Evolutionary conservation across 345 rosid species (phyloP).

Genomic region (Boechera divaricarpa): DNA sequence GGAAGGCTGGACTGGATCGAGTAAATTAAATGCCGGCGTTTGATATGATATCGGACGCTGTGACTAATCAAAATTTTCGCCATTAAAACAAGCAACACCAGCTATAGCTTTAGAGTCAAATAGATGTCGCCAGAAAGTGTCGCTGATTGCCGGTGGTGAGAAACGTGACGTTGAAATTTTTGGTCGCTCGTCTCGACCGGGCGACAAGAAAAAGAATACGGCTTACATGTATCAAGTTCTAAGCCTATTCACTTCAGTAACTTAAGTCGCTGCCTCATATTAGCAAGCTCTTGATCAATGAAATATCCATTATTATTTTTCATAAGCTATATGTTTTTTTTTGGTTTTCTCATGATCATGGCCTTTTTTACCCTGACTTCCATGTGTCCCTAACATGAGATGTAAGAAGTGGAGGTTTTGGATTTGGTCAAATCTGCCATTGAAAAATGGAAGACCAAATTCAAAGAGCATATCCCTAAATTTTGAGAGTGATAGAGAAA

Average conservation of each 20-base stretch:
- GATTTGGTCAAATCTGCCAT: slow-evolving; percentile 40
- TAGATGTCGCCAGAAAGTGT: too few species aligned
- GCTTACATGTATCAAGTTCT: neutral
- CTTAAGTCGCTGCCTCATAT: neutral
- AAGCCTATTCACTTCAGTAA: neutral
- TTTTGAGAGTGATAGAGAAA: neutral
- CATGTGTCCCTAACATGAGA: slow-evolving; percentile 30
- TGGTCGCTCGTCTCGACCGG: too few species aligned
- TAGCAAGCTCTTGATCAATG: neutral
- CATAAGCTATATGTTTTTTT: neutral
- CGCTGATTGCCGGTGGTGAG: too few species aligned
- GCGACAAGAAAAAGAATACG: too few species aligned
- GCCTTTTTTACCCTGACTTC: slow-evolving; percentile 21
- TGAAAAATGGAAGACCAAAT: slow-evolving; percentile 34
- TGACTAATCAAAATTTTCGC: too few species aligned
- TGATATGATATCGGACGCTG: too few species aligned
- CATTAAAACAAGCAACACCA: too few species aligned
- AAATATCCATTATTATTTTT: neutral
- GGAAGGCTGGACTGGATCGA: too few species aligned
- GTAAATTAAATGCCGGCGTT: too few species aligned
- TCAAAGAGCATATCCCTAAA: slow-evolving; percentile 15
- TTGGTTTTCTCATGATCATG: slow-evolving; percentile 32
- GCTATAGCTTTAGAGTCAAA: too few species aligned
- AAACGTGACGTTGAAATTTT: too few species aligned
- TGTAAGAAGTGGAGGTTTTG: slow-evolving; percentile 34